phyloP scores from a whole-genome alignment of 2,329 filamentous ascomycete species.

The Zymoseptoria tritici region DNA sequence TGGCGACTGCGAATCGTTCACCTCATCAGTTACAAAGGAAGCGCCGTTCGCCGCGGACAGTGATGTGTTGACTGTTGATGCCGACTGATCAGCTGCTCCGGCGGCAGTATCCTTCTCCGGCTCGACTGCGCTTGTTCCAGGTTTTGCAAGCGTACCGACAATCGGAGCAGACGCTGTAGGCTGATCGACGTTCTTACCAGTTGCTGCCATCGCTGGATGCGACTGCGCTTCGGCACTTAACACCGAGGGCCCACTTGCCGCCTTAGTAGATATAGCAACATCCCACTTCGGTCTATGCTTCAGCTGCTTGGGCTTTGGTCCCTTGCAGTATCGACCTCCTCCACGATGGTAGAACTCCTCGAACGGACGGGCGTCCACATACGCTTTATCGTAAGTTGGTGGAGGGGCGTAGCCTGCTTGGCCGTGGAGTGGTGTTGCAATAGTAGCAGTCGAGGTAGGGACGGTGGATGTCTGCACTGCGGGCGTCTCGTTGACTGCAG shows the following conservation, averaged over 20 bases:
- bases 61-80: not conserved
- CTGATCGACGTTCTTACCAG: not conserved
- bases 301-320: not conserved
- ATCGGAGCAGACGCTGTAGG: not conserved
- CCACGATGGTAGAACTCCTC: conserved; percentile 14
- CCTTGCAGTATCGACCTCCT: conserved; percentile 2
- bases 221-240: not conserved
- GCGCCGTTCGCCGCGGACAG: not conserved
- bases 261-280: not conserved
- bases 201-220: not conserved
- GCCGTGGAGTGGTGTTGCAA: not conserved
- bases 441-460: not conserved
- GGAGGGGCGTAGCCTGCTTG: not conserved
- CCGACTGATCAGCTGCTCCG: no score
- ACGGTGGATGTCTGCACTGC: not conserved
- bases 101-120: not conserved
- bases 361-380: conserved; percentile 8
- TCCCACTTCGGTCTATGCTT: not conserved
- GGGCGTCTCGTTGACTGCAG: not conserved
- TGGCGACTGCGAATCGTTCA: not conserved
- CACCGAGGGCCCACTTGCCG: not conserved
- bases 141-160: not conserved
- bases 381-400: conserved; percentile 4
- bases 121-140: not conserved
- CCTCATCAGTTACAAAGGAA: not conserved